Evolutionary conservation across 2,329 filamentous ascomycete species (phyloP).

Genomic region (Fusarium paranaense): DNA sequence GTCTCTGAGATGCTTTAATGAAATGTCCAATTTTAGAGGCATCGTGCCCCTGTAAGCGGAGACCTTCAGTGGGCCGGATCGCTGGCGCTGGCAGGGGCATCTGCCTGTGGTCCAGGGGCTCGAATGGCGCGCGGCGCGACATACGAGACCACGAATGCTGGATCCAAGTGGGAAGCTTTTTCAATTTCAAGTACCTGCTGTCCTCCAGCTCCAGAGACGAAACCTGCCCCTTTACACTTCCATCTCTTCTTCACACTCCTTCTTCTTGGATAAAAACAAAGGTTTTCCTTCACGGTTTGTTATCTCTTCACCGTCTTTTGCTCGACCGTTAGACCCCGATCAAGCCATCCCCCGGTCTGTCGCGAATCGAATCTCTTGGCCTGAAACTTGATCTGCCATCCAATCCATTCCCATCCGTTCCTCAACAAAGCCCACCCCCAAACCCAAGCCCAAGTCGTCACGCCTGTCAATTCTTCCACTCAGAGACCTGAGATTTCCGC

Average conservation of each 20-base stretch:
- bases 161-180: slow-evolving; percentile 16
- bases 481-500: slow-evolving; percentile 10
- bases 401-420: neutral
- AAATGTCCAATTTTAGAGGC: slow-evolving; percentile 35
- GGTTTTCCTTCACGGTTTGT: neutral
- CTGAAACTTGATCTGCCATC: slow-evolving; percentile 28
- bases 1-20: slow-evolving; percentile 2
- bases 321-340: slow-evolving; percentile 22
- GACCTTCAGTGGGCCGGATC: slow-evolving; percentile 36
- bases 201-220: neutral
- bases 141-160: slow-evolving; percentile 27
- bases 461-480: slow-evolving; percentile 14
- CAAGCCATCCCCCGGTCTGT: slow-evolving; percentile 27
- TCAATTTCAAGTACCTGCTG: slow-evolving; percentile 30
- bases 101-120: slow-evolving; percentile 29
- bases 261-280: slow-evolving; percentile 10
- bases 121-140: slow-evolving; percentile 9
- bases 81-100: slow-evolving; percentile 27
- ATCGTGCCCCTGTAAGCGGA: slow-evolving; percentile 30
- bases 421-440: slow-evolving; percentile 30
- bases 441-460: slow-evolving; percentile 11
- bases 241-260: slow-evolving; percentile 4
- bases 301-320: slow-evolving; percentile 30
- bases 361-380: slow-evolving; percentile 33
- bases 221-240: slow-evolving; percentile 35